These are phyloP conservation scores for Funneliformis caledonium DNA, from an alignment of 371 early-diverging fungal genomes.

Conservation along the genomic window DNA sequence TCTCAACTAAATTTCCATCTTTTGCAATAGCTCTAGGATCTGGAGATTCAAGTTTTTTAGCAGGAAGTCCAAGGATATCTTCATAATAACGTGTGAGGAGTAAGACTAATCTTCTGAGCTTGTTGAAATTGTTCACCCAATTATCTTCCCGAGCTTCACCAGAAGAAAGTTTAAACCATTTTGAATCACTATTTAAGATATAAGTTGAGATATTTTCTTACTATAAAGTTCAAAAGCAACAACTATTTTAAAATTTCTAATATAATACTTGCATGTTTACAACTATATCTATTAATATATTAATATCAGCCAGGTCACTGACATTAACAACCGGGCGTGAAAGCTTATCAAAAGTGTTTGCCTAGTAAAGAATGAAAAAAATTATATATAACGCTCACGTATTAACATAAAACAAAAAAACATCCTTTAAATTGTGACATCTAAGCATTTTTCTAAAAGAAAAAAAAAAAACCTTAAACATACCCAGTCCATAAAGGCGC, in stretches of 20 bases:
- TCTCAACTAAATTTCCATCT: conserved; percentile 70
- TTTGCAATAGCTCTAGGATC: conserved; percentile 85
- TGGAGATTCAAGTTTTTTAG: conserved; percentile 60
- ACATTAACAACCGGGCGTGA: conserved; percentile 63
- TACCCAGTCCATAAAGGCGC: conserved; percentile 39
- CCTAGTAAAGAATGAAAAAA: conserved; percentile 51
- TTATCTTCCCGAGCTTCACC: conserved; percentile 72
- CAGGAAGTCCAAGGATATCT: conserved; percentile 72
- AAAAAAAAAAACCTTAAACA: background rate
- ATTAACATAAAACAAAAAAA: background rate
- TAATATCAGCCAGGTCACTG: conserved; percentile 81
- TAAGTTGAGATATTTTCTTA: background rate
- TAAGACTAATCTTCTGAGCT: conserved; percentile 85
- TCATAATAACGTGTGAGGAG: conserved; percentile 84
- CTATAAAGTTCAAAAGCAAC: background rate
- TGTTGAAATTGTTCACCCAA: conserved; percentile 93
- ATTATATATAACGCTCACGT: background rate
- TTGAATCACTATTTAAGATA: conserved; percentile 68
- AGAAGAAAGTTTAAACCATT: conserved; percentile 84
- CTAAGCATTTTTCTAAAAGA: background rate
- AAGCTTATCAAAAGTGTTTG: conserved; percentile 74
- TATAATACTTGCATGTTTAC: conserved; percentile 76
- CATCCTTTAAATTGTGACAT: background rate
- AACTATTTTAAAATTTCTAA: conserved; percentile 1
- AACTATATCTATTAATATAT: conserved; percentile 79